These are phyloP conservation scores for Blastobotrys mokoenaii DNA, from an alignment of 805 yeast species.

Conservation along the genomic window DNA sequence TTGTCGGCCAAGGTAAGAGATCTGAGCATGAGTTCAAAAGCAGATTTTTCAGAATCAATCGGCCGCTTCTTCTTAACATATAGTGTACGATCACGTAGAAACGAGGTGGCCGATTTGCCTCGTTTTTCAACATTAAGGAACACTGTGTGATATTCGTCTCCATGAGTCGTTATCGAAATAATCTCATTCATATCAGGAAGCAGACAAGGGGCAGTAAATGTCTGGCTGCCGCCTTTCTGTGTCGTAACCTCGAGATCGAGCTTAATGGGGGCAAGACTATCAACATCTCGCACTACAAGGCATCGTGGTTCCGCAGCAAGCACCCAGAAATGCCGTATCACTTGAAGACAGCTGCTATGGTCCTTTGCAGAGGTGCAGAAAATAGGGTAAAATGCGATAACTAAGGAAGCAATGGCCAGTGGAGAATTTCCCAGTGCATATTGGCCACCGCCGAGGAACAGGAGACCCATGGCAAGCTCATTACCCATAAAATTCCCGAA, in stretches of 20 bases:
- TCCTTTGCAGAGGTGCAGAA: conserved; percentile 38
- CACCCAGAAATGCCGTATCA: conserved; percentile 85
- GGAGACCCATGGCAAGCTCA: conserved; percentile 76
- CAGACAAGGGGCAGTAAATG: conserved; percentile 52
- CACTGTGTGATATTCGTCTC: conserved; percentile 48
- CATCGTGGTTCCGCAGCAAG: conserved; percentile 75
- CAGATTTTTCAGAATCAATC: background rate
- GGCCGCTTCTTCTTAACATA: background rate
- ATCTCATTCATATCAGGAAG: conserved; percentile 53
- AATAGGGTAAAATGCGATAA: conserved; percentile 72
- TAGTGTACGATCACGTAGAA: background rate
- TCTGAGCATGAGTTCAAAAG: background rate
- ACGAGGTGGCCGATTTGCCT: too few relatives aligned
- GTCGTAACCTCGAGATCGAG: conserved; percentile 31
- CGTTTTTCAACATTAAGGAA: too few relatives aligned
- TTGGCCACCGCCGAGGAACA: conserved; percentile 90
- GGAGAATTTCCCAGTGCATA: conserved; percentile 61
- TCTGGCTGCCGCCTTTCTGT: conserved; percentile 30
- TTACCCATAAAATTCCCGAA: conserved; percentile 72
- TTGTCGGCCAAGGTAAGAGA: background rate
- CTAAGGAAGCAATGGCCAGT: conserved; percentile 58
- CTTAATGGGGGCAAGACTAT: conserved; percentile 44
- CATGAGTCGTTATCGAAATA: conserved; percentile 36
- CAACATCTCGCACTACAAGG: conserved; percentile 65
- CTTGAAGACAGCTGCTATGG: conserved; percentile 68